phyloP scores from a whole-genome alignment of 2,329 filamentous ascomycete genomes.

The Chalaropsis thielavioides region DNA sequence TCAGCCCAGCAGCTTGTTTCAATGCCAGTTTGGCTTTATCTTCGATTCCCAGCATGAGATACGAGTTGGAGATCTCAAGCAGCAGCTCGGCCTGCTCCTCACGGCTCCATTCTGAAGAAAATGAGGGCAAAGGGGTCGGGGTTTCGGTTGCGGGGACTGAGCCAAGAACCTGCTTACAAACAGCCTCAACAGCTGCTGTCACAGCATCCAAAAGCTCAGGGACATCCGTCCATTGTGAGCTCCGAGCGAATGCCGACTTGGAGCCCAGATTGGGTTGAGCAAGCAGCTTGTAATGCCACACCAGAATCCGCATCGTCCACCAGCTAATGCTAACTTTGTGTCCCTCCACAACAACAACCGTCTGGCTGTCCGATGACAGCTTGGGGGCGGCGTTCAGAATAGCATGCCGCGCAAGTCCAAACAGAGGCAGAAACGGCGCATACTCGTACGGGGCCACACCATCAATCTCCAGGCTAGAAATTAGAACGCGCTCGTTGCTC shows the following conservation, averaged over 20 bases:
- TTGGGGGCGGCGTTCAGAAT: conserved; percentile 25
- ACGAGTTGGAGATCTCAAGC: conserved; percentile 67
- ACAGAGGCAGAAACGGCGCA: conserved; percentile 70
- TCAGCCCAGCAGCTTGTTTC: conserved; percentile 47
- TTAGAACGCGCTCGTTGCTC: conserved; percentile 42
- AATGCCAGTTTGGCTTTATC: conserved; percentile 58
- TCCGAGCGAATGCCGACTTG: conserved; percentile 41
- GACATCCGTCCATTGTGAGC: conserved; percentile 44
- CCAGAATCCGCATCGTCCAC: conserved; percentile 55
- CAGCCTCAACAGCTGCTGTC: conserved; percentile 29
- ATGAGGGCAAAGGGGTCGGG: too few species aligned
- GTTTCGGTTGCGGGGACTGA: conserved; percentile 18
- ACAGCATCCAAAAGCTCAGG: conserved; percentile 40
- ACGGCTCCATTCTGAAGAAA: conserved; percentile 28
- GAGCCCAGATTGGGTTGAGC: conserved; percentile 41
- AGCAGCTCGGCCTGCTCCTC: conserved; percentile 54
- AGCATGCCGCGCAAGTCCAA: conserved; percentile 48
- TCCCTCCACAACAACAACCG: conserved; percentile 24
- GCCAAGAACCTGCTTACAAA: conserved; percentile 28
- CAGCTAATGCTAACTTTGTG: conserved; percentile 32
- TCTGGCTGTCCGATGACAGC: conserved; percentile 24
- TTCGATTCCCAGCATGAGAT: conserved; percentile 73
- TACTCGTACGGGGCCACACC: conserved; percentile 76
- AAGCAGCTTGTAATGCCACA: conserved; percentile 50
- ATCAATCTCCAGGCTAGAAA: conserved; percentile 53